Percentiles rank a stretch among this genome's conserved stretches.
Evolutionary conservation across 495 filamentous ascomycete genomes (phyloP).

Genomic region (Neurospora africana): DNA sequence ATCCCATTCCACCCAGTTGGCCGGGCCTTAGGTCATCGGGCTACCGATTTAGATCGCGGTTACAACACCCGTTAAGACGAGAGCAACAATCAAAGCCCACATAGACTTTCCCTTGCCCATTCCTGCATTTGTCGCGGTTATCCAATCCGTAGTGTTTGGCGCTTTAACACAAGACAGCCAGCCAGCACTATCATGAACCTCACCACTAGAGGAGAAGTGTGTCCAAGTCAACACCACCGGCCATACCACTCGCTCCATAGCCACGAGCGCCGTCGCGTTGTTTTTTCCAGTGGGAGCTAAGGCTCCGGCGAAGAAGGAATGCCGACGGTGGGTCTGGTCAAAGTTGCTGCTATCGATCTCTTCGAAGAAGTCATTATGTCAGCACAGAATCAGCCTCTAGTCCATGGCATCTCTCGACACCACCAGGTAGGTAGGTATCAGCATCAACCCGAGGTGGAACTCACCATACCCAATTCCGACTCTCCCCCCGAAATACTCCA

Average conservation of each 20-base stretch:
- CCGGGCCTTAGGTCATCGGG: neutral
- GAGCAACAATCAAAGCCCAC: neutral
- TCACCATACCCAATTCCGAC: slow-evolving; percentile 8
- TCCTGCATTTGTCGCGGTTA: neutral
- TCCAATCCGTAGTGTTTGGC: neutral
- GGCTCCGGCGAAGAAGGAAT: slow-evolving; percentile 8
- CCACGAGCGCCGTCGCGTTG: slow-evolving; percentile 3
- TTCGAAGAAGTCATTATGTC: neutral
- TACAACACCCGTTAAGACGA: neutral
- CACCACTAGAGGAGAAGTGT: slow-evolving; percentile 5
- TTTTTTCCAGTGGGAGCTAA: neutral
- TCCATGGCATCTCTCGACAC: neutral
- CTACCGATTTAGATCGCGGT: neutral
- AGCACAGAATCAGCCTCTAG: neutral
- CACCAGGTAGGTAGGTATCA: neutral
- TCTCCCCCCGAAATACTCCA: neutral
- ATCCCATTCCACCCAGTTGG: neutral
- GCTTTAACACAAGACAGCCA: slow-evolving; percentile 12
- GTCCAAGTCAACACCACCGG: slow-evolving; percentile 18
- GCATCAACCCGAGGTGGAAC: neutral
- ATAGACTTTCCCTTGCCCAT: neutral
- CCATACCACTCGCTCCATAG: slow-evolving; percentile 7
- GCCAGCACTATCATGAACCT: slow-evolving; percentile 9
- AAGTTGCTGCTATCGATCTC: neutral
- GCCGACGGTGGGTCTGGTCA: neutral